Evolutionary conservation across 148 eudicot species (phyloP), one percentile per base, ranked within the genome.

Genomic region (Rhododendron henanense): DNA sequence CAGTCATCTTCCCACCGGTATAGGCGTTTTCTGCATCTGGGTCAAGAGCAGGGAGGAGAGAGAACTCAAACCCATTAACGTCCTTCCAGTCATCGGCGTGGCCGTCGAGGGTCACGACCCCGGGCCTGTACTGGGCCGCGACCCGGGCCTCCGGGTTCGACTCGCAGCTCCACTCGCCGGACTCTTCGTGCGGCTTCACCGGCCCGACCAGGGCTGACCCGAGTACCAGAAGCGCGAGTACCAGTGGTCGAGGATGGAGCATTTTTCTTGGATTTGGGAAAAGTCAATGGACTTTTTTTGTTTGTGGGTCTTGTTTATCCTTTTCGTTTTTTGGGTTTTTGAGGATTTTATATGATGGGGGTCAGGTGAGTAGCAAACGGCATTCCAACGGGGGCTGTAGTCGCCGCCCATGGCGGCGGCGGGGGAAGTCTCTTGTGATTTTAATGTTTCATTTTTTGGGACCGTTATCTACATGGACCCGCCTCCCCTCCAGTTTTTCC

Each of bases 131-230:
- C 79, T 87, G 90, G 69, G 98, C 98, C n/a, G 73, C 53, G 33
- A 96, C 81, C 57, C 87, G 93, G 87, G 89, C 85, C 84, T 85
- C 92, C 47, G 90, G 65, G 85, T 90, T 85, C 0, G 94, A 81
- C 28, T 96, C 94, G 88, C 98, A 96, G 79, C 88, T 90, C 98
- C 98, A 93, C 59, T 89, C 91, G 78, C 98, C 98, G n/a, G 98
- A 92, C 57, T 94, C 98, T 69, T 92, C 84, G 93, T 96, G 98
- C 13, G 95, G 9, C 1, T 59, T 59, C n/a, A 21, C 65, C 65
- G 10, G 25, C 69, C 79, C 10, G 8, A 79, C 51, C 45, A n/a
- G 41, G 16, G 86, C 78, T 25, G 85, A 85, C 50, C 65, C 84
- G 50, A 35, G 71, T 13, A 83, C 31, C 21, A 80, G 41, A 1